phyloP scores from a whole-genome alignment of 2,329 filamentous ascomycete species.

The Arthrocladium fulminans region DNA sequence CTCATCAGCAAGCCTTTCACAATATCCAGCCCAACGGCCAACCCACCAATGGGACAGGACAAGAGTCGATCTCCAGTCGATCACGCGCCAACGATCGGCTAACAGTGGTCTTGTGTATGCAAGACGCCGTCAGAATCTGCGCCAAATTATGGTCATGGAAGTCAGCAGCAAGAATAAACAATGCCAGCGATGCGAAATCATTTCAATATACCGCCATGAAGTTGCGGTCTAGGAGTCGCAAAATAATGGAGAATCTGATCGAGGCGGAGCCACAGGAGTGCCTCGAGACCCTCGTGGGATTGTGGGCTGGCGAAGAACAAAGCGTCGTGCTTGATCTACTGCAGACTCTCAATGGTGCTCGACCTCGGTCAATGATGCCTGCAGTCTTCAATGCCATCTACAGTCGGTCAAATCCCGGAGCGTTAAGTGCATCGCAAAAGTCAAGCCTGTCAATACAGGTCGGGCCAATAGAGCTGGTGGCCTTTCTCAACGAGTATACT shows the following conservation, averaged over 20 bases:
- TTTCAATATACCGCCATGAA: slow-evolving; percentile 85
- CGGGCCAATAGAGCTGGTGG: slow-evolving; percentile 71
- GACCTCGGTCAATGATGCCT: slow-evolving; percentile 83
- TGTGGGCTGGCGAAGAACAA: slow-evolving; percentile 58
- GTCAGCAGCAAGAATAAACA: slow-evolving; percentile 44
- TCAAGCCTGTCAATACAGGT: slow-evolving; percentile 83
- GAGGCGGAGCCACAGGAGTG: slow-evolving; percentile 87
- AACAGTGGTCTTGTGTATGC: slow-evolving; percentile 90
- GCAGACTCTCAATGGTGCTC: slow-evolving; percentile 81
- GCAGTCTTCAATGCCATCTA: slow-evolving; percentile 95
- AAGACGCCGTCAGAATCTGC: slow-evolving; percentile 87
- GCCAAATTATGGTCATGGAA: slow-evolving; percentile 95
- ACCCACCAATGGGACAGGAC: slow-evolving; percentile 56
- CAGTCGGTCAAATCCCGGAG: slow-evolving; percentile 77
- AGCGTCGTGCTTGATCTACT: slow-evolving; percentile 65
- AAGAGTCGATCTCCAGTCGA: slow-evolving; percentile 34
- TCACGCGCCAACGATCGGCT: slow-evolving; percentile 84
- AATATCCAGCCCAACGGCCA: slow-evolving; percentile 56
- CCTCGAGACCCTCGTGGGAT: slow-evolving; percentile 77
- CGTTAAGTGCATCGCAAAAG: slow-evolving; percentile 68
- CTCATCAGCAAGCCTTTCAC: slow-evolving; percentile 66
- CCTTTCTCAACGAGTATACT: slow-evolving; percentile 85
- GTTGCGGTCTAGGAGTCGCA: slow-evolving; percentile 79
- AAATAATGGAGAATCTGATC: slow-evolving; percentile 86
- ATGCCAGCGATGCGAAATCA: slow-evolving; percentile 59